Conservation (phyloP, 2,329 filamentous ascomycete species). For the Hypocreales sp. region DNA sequence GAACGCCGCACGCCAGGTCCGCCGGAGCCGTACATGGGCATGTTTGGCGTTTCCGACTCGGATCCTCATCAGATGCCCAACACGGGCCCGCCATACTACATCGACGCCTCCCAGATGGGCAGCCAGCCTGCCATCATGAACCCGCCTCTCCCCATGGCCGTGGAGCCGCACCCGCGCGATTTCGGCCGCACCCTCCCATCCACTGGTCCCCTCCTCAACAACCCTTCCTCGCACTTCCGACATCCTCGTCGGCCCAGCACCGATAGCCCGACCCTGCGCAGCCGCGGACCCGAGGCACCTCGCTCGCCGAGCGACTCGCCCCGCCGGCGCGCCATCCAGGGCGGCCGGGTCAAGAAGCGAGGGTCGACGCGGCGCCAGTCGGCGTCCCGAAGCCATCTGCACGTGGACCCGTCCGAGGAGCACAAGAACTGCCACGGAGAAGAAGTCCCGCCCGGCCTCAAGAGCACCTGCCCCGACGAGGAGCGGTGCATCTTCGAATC, state of each 20-base stretch:
- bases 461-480: slow-evolving; percentile 28
- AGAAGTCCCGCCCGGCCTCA: slow-evolving; percentile 22
- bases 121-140: slow-evolving; percentile 12
- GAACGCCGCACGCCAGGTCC: slow-evolving; percentile 21
- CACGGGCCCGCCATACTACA: slow-evolving; percentile 11
- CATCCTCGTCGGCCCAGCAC: slow-evolving; percentile 10
- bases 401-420: slow-evolving; percentile 12
- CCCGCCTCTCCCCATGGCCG: slow-evolving; percentile 8
- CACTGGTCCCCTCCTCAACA: slow-evolving; percentile 8
- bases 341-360: slow-evolving; percentile 13
- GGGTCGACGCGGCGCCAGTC: slow-evolving; percentile 4
- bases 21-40: slow-evolving; percentile 19
- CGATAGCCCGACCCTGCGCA: slow-evolving; percentile 5
- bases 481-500: slow-evolving; percentile 33
- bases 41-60: slow-evolving; percentile 18
- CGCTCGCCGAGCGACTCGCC: slow-evolving; percentile 12
- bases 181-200: slow-evolving; percentile 6
- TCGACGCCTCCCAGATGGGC: slow-evolving; percentile 11
- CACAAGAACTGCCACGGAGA: slow-evolving; percentile 19
- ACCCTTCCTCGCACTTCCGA: slow-evolving; percentile 9
- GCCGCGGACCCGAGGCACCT: slow-evolving; percentile 3
- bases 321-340: slow-evolving; percentile 10
- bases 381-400: slow-evolving; percentile 3
- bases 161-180: slow-evolving; percentile 11
- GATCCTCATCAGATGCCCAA: slow-evolving; percentile 11